Percentiles rank a stretch among this genome's conserved stretches.
Conservation (phyloP, 352 stramenopile species). For the Pythium folliculosum region DNA sequence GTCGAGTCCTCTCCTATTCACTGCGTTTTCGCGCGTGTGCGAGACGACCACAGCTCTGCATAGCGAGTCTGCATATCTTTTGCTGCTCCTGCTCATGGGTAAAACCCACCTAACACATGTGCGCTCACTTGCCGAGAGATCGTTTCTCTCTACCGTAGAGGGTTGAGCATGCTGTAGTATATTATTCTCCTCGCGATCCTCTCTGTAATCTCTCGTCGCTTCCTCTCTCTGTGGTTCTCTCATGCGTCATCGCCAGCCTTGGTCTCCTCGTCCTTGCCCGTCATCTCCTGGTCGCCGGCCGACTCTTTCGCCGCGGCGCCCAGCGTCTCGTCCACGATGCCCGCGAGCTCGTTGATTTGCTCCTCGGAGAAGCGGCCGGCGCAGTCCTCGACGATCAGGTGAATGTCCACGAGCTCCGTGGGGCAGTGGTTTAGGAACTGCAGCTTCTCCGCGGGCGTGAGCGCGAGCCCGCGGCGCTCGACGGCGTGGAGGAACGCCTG, state of each 20-base stretch:
- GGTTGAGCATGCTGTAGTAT: no score
- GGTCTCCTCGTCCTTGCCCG: slow-evolving; percentile 9
- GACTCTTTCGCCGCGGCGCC: slow-evolving; percentile 31
- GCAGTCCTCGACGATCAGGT: slow-evolving; percentile 86
- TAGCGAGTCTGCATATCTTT: no score
- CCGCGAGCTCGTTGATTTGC: slow-evolving; percentile 76
- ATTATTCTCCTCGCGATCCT: background rate
- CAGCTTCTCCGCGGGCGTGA: slow-evolving; percentile 75
- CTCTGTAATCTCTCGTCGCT: no score
- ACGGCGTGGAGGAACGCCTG: slow-evolving; percentile 65
- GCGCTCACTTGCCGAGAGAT: no score
- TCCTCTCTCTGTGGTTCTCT: no score
- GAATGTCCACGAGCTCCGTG: slow-evolving; percentile 81
- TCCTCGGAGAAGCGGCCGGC: slow-evolving; percentile 71
- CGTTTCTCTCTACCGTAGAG: no score
- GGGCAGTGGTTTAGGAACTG: slow-evolving; percentile 88
- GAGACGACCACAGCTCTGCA: no score
- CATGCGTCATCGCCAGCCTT: slow-evolving; percentile 22
- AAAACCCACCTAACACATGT: no score
- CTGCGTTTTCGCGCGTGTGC: no score
- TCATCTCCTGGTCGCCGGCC: slow-evolving; percentile 30
- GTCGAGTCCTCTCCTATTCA: no score
- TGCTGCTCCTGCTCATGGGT: no score
- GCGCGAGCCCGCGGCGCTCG: slow-evolving; percentile 42
- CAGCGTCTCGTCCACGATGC: slow-evolving; percentile 69